Percentiles rank a stretch among this genome's conserved stretches.
phyloP scores from a whole-genome alignment of 192 early-diverging fungal genomes.

The Linnemannia zychae region DNA sequence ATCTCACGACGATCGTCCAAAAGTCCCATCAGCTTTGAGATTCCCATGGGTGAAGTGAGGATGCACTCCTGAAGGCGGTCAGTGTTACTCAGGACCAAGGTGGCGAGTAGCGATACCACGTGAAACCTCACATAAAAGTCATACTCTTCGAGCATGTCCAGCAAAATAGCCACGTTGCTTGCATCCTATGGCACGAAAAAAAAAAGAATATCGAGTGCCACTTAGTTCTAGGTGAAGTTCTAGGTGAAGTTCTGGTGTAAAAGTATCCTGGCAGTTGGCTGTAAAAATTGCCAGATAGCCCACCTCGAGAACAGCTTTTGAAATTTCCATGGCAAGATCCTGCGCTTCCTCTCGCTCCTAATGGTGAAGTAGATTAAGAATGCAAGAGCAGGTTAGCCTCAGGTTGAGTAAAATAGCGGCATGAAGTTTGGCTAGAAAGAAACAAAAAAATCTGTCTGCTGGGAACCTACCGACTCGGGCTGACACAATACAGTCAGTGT shows the following conservation, averaged over 20 bases:
- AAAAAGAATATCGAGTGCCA: neutral
- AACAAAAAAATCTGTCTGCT: neutral
- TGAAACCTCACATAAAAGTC: constrained; percentile 98
- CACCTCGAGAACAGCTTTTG: constrained; percentile 33
- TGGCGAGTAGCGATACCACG: constrained; percentile 87
- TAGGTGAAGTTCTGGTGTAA: no score
- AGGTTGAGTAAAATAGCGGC: neutral
- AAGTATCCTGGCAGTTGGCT: neutral
- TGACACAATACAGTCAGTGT: constrained; percentile 87
- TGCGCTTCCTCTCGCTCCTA: constrained; percentile 39
- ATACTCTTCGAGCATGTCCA: constrained; percentile 90
- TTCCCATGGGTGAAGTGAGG: constrained; percentile 87
- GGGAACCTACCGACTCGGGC: constrained; percentile 47
- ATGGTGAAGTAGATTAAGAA: neutral
- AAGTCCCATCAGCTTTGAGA: constrained; percentile 92
- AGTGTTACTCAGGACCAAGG: constrained; percentile 73
- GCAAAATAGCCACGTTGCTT: constrained; percentile 79
- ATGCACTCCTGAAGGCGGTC: constrained; percentile 85
- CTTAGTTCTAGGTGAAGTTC: neutral
- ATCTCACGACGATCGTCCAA: constrained; percentile 94
- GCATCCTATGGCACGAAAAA: constrained; percentile 60
- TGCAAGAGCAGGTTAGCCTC: neutral
- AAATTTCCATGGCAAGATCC: constrained; percentile 41
- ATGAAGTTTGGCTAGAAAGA: neutral
- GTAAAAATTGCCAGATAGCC: neutral